Percentiles rank a stretch among this genome's conserved stretches.
Evolutionary conservation across 495 filamentous ascomycete genomes (phyloP).

Genomic region (Hyaloscypha variabilis): DNA sequence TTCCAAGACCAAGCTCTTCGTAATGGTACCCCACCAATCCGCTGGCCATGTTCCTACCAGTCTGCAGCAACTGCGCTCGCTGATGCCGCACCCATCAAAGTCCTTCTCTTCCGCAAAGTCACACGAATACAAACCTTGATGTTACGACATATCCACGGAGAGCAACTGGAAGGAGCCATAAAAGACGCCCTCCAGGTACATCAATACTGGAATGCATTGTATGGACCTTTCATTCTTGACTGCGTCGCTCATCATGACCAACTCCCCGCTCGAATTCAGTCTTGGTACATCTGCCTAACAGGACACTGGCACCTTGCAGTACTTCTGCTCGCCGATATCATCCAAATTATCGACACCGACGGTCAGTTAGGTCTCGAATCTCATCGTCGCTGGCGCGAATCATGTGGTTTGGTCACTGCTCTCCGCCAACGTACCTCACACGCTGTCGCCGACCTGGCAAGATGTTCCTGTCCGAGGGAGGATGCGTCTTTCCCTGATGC

Average conservation of each 20-base stretch:
- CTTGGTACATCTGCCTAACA: slow-evolving; percentile 49
- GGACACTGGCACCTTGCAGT: slow-evolving; percentile 52
- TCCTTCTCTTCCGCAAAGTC: slow-evolving; percentile 49
- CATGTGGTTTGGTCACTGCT: slow-evolving; percentile 31
- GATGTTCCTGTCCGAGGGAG: slow-evolving; percentile 31
- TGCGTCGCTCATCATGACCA: slow-evolving; percentile 43
- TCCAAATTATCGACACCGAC: slow-evolving; percentile 43
- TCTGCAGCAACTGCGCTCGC: slow-evolving; percentile 40
- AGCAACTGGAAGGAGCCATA: slow-evolving; percentile 42
- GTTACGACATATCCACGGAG: slow-evolving; percentile 30
- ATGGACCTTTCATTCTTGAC: slow-evolving; percentile 46
- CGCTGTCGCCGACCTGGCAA: slow-evolving; percentile 42
- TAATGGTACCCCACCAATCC: slow-evolving; percentile 5
- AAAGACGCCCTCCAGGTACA: slow-evolving; percentile 40
- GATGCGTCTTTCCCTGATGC: slow-evolving; percentile 17
- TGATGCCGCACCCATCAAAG: slow-evolving; percentile 50
- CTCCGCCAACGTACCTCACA: slow-evolving; percentile 38
- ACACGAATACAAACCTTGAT: slow-evolving; percentile 46
- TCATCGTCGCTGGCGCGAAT: slow-evolving; percentile 33
- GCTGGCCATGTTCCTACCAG: slow-evolving; percentile 50
- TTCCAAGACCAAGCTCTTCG: not conserved
- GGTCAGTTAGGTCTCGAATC: slow-evolving; percentile 29
- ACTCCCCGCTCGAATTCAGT: slow-evolving; percentile 47
- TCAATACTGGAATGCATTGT: slow-evolving; percentile 46
- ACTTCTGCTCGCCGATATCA: slow-evolving; percentile 46